phyloP scores from a whole-genome alignment of 495 filamentous ascomycete species.

The Tuber calosporum region DNA sequence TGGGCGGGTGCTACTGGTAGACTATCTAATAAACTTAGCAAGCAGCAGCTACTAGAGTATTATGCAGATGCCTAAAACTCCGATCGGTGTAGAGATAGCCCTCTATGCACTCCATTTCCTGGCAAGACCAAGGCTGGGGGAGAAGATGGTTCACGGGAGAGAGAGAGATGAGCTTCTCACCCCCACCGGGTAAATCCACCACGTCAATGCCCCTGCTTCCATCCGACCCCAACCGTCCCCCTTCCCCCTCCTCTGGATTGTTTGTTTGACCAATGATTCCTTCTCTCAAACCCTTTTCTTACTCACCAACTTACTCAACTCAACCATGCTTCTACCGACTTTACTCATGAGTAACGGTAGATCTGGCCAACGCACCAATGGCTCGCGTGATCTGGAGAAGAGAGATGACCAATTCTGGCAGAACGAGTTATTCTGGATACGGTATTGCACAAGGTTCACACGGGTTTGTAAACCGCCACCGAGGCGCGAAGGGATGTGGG shows the following conservation, averaged over 20 bases:
- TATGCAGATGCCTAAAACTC: neutral
- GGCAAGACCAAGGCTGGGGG: neutral
- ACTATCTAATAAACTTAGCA: neutral
- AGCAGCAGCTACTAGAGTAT: neutral
- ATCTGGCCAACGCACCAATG: neutral
- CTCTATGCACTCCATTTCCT: neutral
- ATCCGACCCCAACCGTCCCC: neutral
- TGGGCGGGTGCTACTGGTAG: neutral
- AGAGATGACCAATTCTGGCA: neutral
- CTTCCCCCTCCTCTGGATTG: neutral
- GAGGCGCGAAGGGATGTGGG: no score
- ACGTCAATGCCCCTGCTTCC: conserved; percentile 1
- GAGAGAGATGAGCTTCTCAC: neutral
- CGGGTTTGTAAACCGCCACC: no score
- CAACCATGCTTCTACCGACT: neutral
- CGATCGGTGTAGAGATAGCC: neutral
- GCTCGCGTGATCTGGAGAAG: neutral
- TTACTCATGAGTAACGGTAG: neutral
- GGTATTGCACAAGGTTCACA: no score
- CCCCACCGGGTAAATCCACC: neutral
- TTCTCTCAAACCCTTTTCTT: neutral
- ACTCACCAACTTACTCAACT: neutral
- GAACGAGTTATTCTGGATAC: no score
- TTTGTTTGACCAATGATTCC: neutral
- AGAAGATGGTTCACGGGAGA: no score